These are phyloP conservation scores for Prunus dulcis DNA, from an alignment of 306 rosid genomes.

Conservation along the genomic window DNA sequence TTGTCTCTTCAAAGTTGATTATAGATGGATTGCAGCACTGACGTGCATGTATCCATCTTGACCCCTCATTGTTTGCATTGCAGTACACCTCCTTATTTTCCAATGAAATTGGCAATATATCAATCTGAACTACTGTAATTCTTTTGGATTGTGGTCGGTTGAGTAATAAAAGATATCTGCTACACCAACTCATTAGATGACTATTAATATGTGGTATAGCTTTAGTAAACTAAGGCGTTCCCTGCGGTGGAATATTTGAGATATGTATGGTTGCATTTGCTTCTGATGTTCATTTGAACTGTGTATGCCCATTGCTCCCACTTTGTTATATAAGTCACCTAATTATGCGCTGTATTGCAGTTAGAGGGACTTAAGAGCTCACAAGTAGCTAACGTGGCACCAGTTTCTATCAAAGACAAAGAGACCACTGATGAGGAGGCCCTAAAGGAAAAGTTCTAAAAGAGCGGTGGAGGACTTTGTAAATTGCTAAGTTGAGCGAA, in stretches of 20 bases:
- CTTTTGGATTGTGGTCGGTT: neutral
- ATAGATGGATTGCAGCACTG: neutral
- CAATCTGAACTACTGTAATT: neutral
- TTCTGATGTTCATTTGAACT: neutral
- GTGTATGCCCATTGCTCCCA: neutral
- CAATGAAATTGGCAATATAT: neutral
- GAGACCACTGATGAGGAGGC: slow-evolving; percentile 53
- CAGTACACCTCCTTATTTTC: neutral
- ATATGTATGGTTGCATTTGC: neutral
- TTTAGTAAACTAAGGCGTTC: neutral
- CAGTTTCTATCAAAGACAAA: slow-evolving; percentile 53
- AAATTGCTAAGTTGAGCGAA: slow-evolving; percentile 8
- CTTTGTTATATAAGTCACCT: neutral
- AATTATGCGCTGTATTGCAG: slow-evolving; percentile 37
- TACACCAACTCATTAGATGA: neutral
- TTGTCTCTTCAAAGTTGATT: neutral
- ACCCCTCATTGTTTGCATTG: neutral
- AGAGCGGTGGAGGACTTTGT: slow-evolving; percentile 3
- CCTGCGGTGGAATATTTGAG: slow-evolving; percentile 1
- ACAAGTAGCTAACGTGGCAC: slow-evolving; percentile 16
- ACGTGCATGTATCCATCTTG: neutral
- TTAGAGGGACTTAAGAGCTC: slow-evolving; percentile 61
- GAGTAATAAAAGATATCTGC: neutral
- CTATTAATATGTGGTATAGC: neutral
- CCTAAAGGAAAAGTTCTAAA: slow-evolving; percentile 43